Evolutionary conservation across 805 yeast genomes (phyloP).

Genomic region (Hanseniaspora lachancei): DNA sequence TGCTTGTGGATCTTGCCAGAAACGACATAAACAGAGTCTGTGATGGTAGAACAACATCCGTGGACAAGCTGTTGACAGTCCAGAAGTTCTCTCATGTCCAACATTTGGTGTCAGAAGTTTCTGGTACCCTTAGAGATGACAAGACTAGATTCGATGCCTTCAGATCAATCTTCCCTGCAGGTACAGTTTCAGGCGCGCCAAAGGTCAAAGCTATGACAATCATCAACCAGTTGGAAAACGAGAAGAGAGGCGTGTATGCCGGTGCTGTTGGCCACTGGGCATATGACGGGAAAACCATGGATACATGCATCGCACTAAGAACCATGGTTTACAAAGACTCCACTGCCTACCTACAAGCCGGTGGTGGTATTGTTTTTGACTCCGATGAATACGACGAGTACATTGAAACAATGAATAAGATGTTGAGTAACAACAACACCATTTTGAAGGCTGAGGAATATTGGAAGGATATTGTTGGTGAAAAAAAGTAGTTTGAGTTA

Average conservation of each 20-base stretch:
- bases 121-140: conserved; percentile 74
- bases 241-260: conserved; percentile 92
- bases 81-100: conserved; percentile 94
- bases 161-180: conserved; percentile 96
- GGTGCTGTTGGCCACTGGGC: conserved; percentile 99
- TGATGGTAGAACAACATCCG: conserved; percentile 68
- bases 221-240: conserved; percentile 77
- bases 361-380: conserved; percentile 96
- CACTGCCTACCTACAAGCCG: conserved; percentile 87
- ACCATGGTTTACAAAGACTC: conserved; percentile 93
- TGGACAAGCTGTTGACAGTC: conserved; percentile 76
- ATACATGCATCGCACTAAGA: conserved; percentile 92
- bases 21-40: conserved; percentile 94
- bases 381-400: conserved; percentile 93
- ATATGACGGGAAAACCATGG: conserved; percentile 87
- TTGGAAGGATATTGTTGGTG: conserved; percentile 42
- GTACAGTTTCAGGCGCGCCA: conserved; percentile 98
- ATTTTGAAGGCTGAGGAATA: conserved; percentile 81
- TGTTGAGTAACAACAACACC: conserved; percentile 83
- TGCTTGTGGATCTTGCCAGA: conserved; percentile 95
- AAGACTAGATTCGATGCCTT: conserved; percentile 92
- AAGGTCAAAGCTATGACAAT: conserved; percentile 94
- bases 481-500: not conserved
- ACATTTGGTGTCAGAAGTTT: conserved; percentile 89
- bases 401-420: conserved; percentile 91